Evolutionary conservation across 2,329 filamentous ascomycete species (phyloP).

Genomic region (Penicillium sclerotiorum): DNA sequence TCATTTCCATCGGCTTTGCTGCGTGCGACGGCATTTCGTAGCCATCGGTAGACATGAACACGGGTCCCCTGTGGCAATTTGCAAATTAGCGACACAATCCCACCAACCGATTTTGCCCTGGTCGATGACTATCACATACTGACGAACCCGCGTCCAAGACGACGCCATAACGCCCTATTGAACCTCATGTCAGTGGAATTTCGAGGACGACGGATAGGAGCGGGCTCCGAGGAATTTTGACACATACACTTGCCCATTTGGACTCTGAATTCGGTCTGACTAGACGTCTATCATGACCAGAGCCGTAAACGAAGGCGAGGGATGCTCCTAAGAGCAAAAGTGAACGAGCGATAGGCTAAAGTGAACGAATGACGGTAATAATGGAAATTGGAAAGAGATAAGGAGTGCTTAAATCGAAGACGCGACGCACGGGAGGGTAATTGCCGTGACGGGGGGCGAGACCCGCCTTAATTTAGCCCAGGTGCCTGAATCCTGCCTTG

Average conservation of each 20-base stretch:
- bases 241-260: conserved; percentile 48
- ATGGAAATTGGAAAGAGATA: conserved; percentile 19
- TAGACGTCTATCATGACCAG: conserved; percentile 34
- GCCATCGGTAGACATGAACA: conserved; percentile 92
- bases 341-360: neutral
- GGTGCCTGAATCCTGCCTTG: neutral
- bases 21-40: conserved; percentile 70
- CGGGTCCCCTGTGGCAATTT: conserved; percentile 71
- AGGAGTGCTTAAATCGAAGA: conserved; percentile 25
- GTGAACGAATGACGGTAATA: conserved; percentile 15
- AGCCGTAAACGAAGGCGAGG: conserved; percentile 14
- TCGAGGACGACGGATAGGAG: neutral
- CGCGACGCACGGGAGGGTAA: conserved; percentile 23
- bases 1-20: conserved; percentile 62
- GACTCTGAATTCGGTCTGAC: conserved; percentile 25
- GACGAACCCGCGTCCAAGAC: conserved; percentile 98
- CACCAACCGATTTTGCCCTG: no score
- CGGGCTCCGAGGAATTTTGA: neutral
- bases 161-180: conserved; percentile 74
- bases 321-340: conserved; percentile 3
- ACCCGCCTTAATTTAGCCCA: conserved; percentile 1
- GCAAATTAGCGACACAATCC: conserved; percentile 9
- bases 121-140: no score
- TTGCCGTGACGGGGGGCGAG: conserved; percentile 20
- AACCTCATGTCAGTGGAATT: conserved; percentile 8